These are phyloP conservation scores for Nemania bipapillata DNA, from an alignment of 2,329 filamentous ascomycete species.

Conservation along the genomic window DNA sequence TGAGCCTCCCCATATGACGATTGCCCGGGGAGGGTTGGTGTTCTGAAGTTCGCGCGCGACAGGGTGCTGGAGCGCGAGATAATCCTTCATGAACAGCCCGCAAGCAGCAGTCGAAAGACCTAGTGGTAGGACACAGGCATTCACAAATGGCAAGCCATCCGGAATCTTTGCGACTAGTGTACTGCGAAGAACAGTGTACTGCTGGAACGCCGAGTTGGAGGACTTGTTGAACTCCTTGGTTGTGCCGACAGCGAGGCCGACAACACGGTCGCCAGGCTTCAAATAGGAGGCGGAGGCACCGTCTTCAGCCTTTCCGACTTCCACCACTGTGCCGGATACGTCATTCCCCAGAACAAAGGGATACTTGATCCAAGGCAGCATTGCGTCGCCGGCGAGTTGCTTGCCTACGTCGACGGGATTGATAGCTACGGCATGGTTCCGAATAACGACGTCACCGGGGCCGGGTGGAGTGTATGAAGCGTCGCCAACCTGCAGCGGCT, in stretches of 20 bases:
- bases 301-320: no score
- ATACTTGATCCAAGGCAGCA: conserved; percentile 50
- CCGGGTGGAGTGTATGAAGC: conserved; percentile 41
- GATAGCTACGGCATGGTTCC: conserved; percentile 49
- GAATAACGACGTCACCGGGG: conserved; percentile 46
- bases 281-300: conserved; percentile 45
- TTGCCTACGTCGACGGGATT: conserved; percentile 52
- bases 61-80: conserved; percentile 20
- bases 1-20: conserved; percentile 48
- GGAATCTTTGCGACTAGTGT: conserved; percentile 19
- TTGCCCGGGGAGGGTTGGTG: no score
- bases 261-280: conserved; percentile 46
- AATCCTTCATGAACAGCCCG: conserved; percentile 12
- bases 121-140: conserved; percentile 15
- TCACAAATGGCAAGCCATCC: conserved; percentile 14
- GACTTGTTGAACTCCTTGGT: conserved; percentile 33
- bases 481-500: conserved; percentile 42
- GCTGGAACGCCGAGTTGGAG: conserved; percentile 30
- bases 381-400: conserved; percentile 35
- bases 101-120: conserved; percentile 18
- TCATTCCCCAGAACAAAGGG: conserved; percentile 52
- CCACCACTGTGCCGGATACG: conserved; percentile 50
- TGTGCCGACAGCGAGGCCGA: conserved; percentile 35
- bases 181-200: conserved; percentile 16
- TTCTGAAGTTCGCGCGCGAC: conserved; percentile 32